Percentiles rank a stretch among this genome's conserved stretches.
These are phyloP conservation scores for Neofusicoccum parvum DNA, from an alignment of 2,329 filamentous ascomycete species.

Conservation along the genomic window DNA sequence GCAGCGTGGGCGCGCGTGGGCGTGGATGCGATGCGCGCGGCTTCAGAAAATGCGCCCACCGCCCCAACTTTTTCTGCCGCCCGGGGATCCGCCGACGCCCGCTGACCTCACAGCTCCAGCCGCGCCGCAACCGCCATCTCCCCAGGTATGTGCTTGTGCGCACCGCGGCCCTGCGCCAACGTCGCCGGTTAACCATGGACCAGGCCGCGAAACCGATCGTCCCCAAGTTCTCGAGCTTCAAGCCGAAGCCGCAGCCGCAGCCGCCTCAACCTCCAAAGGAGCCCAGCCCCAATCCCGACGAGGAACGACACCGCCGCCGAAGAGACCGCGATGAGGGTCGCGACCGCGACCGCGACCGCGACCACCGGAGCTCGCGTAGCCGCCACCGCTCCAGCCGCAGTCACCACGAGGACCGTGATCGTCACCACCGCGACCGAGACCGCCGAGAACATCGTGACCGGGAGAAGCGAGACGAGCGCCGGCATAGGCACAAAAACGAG, in stretches of 20 bases:
- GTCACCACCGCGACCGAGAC: slow-evolving; percentile 1
- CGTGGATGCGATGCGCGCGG: slow-evolving; percentile 8
- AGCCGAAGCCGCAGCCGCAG: slow-evolving; percentile 44
- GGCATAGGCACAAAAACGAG: neutral
- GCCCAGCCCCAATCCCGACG: neutral
- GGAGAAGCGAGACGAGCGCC: neutral
- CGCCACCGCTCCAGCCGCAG: neutral
- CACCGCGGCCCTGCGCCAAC: neutral
- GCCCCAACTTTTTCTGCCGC: slow-evolving; percentile 20
- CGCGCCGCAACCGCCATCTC: neutral
- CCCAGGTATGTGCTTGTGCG: slow-evolving; percentile 14
- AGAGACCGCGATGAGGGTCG: neutral
- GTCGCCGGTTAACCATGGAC: slow-evolving; percentile 15
- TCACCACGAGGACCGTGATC: neutral
- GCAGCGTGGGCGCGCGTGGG: too few relatives aligned
- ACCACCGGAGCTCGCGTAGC: neutral
- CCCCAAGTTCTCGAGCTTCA: slow-evolving; percentile 78
- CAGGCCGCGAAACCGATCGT: slow-evolving; percentile 40
- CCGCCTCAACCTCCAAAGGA: slow-evolving; percentile 20
- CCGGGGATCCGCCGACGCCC: slow-evolving; percentile 10
- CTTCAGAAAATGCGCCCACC: slow-evolving; percentile 14
- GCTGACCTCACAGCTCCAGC: slow-evolving; percentile 6
- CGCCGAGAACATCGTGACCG: neutral
- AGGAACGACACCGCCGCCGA: neutral
- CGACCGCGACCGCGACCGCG: neutral